phyloP scores from a whole-genome alignment of 2,329 filamentous ascomycete genomes.

The Graphilbum fragrans region DNA sequence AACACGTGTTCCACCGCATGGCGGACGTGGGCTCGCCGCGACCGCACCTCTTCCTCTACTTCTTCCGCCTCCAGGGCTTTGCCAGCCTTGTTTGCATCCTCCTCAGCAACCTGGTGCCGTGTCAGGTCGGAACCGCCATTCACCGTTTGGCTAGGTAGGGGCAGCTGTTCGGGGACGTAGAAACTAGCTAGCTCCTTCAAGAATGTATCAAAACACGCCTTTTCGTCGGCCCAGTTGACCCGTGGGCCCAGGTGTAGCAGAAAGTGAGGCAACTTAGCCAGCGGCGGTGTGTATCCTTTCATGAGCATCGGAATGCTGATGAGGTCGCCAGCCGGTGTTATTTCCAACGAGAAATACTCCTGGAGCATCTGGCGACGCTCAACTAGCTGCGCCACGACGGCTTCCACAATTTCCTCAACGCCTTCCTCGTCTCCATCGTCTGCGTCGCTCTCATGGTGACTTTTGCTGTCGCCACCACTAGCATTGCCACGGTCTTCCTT shows the following conservation, averaged over 20 bases:
- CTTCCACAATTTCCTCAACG: constrained; percentile 50
- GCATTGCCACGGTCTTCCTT: constrained; percentile 22
- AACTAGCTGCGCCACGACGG: constrained; percentile 57
- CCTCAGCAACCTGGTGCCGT: constrained; percentile 12
- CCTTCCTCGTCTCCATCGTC: constrained; percentile 50
- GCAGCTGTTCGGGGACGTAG: constrained; percentile 79
- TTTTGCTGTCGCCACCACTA: constrained; percentile 49
- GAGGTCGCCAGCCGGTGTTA: constrained; percentile 67
- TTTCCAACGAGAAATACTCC: constrained; percentile 84
- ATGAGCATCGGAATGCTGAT: constrained; percentile 70
- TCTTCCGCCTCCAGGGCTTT: constrained; percentile 11
- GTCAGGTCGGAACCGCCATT: constrained; percentile 5
- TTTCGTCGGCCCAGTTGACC: constrained; percentile 78
- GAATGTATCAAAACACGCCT: constrained; percentile 74
- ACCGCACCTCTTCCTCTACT: constrained; percentile 33
- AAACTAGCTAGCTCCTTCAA: constrained; percentile 79
- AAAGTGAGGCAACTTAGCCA: constrained; percentile 82
- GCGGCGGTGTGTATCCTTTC: constrained; percentile 75
- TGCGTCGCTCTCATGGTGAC: constrained; percentile 7
- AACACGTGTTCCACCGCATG: constrained; percentile 72
- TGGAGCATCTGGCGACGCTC: constrained; percentile 72
- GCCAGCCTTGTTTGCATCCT: constrained; percentile 8
- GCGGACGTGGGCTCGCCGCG: constrained; percentile 56
- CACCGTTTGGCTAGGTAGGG: constrained; percentile 19
- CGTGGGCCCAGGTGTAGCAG: constrained; percentile 78